Evolutionary conservation across 2,329 filamentous ascomycete species (phyloP).

Genomic region (Arthroderma uncinatum): DNA sequence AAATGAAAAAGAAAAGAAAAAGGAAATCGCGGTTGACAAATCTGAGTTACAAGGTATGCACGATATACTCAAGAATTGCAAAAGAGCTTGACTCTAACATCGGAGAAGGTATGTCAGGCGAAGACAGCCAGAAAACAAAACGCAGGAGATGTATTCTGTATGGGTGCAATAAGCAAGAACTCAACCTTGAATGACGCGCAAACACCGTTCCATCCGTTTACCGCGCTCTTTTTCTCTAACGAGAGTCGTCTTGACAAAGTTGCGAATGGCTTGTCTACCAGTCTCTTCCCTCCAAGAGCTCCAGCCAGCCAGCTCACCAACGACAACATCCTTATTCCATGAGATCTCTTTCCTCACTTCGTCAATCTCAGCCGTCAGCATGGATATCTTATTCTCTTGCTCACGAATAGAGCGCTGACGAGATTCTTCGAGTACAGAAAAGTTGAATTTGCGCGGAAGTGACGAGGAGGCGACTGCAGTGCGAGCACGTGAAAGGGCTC

Average conservation of each 20-base stretch:
- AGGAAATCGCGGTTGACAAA: background rate
- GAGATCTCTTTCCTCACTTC: constrained; percentile 69
- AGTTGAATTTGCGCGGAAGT: constrained; percentile 37
- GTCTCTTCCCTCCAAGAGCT: constrained; percentile 75
- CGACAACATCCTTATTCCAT: constrained; percentile 89
- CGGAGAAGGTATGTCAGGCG: background rate
- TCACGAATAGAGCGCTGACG: constrained; percentile 72
- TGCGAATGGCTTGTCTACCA: constrained; percentile 60
- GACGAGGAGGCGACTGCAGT: constrained; percentile 57
- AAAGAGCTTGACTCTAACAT: background rate
- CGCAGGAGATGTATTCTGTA: background rate
- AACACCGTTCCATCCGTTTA: constrained; percentile 66
- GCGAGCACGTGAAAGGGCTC: constrained; percentile 66
- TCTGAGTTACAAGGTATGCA: background rate
- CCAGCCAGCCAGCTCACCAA: constrained; percentile 84
- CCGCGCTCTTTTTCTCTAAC: constrained; percentile 68
- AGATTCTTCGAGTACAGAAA: constrained; percentile 63
- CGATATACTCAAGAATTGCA: background rate
- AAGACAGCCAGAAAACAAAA: background rate
- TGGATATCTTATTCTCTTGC: constrained; percentile 65
- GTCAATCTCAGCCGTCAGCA: constrained; percentile 58
- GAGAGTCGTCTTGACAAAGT: constrained; percentile 67
- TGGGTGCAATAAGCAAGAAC: background rate
- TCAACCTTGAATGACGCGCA: constrained; percentile 48
- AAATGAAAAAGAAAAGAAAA: too few species aligned